Base-by-base conservation (phyloP, 2,329 filamentous ascomycete genomes). In the Ophiostoma perfectum region DNA sequence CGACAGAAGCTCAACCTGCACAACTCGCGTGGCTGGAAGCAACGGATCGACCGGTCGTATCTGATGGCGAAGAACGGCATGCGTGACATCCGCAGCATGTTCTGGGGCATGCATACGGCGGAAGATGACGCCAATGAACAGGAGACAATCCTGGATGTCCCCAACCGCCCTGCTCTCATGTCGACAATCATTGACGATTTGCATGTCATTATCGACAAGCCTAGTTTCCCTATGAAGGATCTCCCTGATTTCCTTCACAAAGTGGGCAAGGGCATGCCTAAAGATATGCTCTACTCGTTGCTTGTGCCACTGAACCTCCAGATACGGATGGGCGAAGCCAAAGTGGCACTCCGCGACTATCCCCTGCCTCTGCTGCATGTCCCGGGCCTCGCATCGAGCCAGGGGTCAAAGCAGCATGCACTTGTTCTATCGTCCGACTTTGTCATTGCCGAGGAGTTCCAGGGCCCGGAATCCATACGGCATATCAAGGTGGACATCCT, bases 201-300 rank as follows among this genome's bases (percentile, higher is more conserved):
- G 44, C 90, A 94, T 71, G 83, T 99, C 68, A 82, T 88, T 44
- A 83, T 99, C 70, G 95, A 98, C 78, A 97, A 97, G 76, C 95
- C 95, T 0, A 94, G 91, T 0, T 99, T 99, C 76, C 90, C 93
- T 0, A 81, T 96, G 70, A 83, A 86, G 2, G 88, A 97, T 12
- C 87, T 94, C 67, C 91, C 94, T 0, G 86, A 90, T 16, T 99
- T 96, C 76, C 81, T 99, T 39, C 86, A 97, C 75, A 86, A 87
- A 64, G 89, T 98, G 69, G 95, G 95, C n/a, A 99, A 99, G 79
- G 95, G 95, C 0, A 96, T 99, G 87, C 95, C 95, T 0, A 84
- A 87, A 71, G 89, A 96, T 74, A 99, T 93, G 86, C 83, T 94
- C 75, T 99, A 98, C 76, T 88, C 92, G 9, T 82, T 99, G 27